These are phyloP conservation scores for Kingdonia uniflora DNA, from an alignment of 164 flowering plant genomes.

Conservation along the genomic window DNA sequence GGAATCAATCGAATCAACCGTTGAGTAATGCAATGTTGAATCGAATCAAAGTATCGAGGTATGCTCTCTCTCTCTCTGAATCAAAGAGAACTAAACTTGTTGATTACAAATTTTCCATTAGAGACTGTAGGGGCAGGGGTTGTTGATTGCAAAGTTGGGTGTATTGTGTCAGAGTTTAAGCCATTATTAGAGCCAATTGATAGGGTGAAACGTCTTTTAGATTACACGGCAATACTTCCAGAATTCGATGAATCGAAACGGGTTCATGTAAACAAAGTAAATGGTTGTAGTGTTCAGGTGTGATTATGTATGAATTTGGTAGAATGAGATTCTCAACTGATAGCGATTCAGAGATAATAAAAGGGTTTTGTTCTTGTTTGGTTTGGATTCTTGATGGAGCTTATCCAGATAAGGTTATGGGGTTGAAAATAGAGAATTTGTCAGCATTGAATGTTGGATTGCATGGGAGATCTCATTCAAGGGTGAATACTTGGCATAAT, in stretches of 20 bases:
- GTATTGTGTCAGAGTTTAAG: constrained; percentile 35
- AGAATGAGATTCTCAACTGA: constrained; percentile 49
- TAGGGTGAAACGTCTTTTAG: too few species aligned
- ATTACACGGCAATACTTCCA: constrained; percentile 38
- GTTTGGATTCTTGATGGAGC: constrained; percentile 51
- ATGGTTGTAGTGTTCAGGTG: constrained; percentile 67
- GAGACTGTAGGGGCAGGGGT: constrained; percentile 10
- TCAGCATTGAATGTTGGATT: too few species aligned
- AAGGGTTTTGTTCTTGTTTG: constrained; percentile 53
- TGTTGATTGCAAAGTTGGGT: constrained; percentile 17
- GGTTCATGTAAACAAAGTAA: constrained; percentile 37
- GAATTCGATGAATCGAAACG: constrained; percentile 27
- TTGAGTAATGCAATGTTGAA: too few species aligned
- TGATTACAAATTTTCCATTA: constrained; percentile 14
- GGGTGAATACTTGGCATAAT: too few species aligned
- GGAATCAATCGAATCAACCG: too few species aligned
- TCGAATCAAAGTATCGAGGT: too few species aligned
- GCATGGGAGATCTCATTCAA: too few species aligned
- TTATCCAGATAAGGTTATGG: constrained; percentile 49
- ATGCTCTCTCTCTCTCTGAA: too few species aligned
- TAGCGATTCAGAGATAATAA: constrained; percentile 67
- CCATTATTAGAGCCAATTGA: too few species aligned
- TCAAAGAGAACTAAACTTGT: too few species aligned
- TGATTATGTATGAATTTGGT: constrained; percentile 41
- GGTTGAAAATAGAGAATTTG: constrained; percentile 46